Base-by-base conservation (phyloP, 2,329 filamentous ascomycete genomes). In the Eurotiales sp. region DNA sequence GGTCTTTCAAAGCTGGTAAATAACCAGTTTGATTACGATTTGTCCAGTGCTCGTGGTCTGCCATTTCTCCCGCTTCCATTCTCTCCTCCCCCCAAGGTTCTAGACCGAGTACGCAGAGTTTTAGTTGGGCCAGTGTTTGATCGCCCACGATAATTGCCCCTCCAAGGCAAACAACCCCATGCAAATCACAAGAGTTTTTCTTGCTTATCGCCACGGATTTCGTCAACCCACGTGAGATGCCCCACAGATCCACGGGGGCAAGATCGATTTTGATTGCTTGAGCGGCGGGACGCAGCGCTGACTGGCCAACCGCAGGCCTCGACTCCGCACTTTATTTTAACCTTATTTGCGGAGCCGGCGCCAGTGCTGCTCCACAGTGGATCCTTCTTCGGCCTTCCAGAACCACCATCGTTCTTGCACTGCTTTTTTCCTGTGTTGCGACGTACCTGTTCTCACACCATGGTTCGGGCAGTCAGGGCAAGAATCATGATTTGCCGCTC, bases 401-500 rank as follows among this genome's bases (percentile, higher is more conserved):
- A 32, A 23, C 25, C 3, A 12, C 17, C 30, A 29, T 39, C 22
- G 5, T 19, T 8, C 10, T 22, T 41, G 25, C 25, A 36, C 8
- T 12, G 23, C 30, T 32, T 51, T 41, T 22, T 40, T 36, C n/a
- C 10, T 41, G 32, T 45, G 15, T 30, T 8, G 14, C n/a, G n/a
- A n/a, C n/a, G n/a, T n/a, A n/a, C 27, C 3, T 7, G 8, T 21
- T n/a, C 1, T 1, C 19, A n/a, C 37, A 40, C 51, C 51, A 25
- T 49, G 51, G 51, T 11, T 53, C 51, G 32, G 45, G 23, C 22
- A 29, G n/a, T 27, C 27, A 21, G 6, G 44, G 44, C 21, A 37
- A 14, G 19, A 19, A 34, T 43, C 19, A 25, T 52, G 37, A 48
- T 42, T 42, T 48, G 43, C 50, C 34, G 12, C 21, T 23, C 42